A percentile compares a stretch with the other conserved stretches of the same genome.
These are phyloP conservation scores for Aspergillus egyptiacus DNA, from an alignment of 495 filamentous ascomycete genomes.

Conservation along the genomic window DNA sequence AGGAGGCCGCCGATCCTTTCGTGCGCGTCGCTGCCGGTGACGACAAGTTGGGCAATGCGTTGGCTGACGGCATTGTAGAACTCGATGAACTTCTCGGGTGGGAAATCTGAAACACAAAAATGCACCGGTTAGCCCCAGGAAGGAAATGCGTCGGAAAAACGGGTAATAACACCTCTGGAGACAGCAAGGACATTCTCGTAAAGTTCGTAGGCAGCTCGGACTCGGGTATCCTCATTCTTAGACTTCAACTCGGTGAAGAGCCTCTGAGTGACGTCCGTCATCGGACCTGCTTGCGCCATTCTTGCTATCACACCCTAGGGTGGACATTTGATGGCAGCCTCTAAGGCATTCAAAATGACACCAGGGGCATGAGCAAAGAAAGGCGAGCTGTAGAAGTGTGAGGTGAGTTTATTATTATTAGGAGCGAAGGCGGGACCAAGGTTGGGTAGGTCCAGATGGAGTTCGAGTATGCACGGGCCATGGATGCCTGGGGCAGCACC, in stretches of 20 bases:
- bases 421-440: constrained; percentile 1
- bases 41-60: constrained; percentile 65
- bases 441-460: background rate
- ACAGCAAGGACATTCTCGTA: constrained; percentile 45
- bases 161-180: constrained; percentile 36
- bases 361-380: constrained; percentile 23
- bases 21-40: constrained; percentile 73
- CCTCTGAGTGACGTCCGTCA: constrained; percentile 43
- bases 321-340: constrained; percentile 44
- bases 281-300: constrained; percentile 47
- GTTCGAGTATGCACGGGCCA: constrained; percentile 1
- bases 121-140: constrained; percentile 8
- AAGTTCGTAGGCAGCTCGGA: constrained; percentile 49
- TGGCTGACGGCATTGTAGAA: constrained; percentile 76
- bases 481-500: constrained; percentile 1
- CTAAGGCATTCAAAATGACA: constrained; percentile 29
- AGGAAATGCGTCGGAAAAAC: background rate
- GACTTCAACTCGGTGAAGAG: constrained; percentile 48
- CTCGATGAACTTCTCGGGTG: constrained; percentile 65
- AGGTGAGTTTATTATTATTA: no score
- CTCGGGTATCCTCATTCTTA: constrained; percentile 47
- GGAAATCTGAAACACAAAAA: constrained; percentile 53
- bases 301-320: constrained; percentile 38
- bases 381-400: constrained; percentile 4
- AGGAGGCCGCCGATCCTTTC: constrained; percentile 88